Evolutionary conservation across 202 grass and related monocot genomes (phyloP).

Genomic region (Carex arenaria): DNA sequence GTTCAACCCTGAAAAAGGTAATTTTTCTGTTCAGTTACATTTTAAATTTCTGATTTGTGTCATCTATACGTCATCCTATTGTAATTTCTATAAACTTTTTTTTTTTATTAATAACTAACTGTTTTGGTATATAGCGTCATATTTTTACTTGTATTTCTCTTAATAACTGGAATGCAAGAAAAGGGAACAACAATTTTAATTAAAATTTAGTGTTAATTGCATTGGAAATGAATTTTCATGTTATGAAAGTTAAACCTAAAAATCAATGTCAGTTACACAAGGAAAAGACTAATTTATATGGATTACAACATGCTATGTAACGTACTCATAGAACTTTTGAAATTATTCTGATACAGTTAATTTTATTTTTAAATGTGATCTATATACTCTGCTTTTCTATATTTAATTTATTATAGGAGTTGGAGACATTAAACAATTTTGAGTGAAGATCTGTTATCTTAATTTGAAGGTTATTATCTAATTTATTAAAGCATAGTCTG

Average conservation of each 20-base stretch:
- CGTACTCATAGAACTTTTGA: too few species aligned
- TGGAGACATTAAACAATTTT: background rate
- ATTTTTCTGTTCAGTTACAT: background rate
- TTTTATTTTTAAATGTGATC: too few species aligned
- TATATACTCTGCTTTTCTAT: too few species aligned
- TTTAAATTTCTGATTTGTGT: background rate
- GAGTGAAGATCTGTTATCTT: background rate
- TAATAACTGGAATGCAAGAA: background rate
- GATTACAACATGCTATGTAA: background rate
- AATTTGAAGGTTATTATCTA: too few species aligned
- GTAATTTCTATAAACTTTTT: background rate
- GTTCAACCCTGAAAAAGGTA: background rate
- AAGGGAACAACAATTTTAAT: background rate
- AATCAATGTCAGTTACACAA: too few species aligned
- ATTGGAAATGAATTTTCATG: background rate
- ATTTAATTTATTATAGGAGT: too few species aligned
- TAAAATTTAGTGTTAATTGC: background rate
- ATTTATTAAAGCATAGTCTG: background rate
- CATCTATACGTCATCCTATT: background rate
- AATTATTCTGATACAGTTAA: too few species aligned
- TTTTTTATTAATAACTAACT: background rate
- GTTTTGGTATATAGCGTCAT: background rate
- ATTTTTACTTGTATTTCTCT: background rate
- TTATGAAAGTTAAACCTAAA: background rate
- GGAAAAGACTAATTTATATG: background rate